Conservation (phyloP, 2,329 filamentous ascomycete genomes). For the Paraconiothyrium brasiliense region DNA sequence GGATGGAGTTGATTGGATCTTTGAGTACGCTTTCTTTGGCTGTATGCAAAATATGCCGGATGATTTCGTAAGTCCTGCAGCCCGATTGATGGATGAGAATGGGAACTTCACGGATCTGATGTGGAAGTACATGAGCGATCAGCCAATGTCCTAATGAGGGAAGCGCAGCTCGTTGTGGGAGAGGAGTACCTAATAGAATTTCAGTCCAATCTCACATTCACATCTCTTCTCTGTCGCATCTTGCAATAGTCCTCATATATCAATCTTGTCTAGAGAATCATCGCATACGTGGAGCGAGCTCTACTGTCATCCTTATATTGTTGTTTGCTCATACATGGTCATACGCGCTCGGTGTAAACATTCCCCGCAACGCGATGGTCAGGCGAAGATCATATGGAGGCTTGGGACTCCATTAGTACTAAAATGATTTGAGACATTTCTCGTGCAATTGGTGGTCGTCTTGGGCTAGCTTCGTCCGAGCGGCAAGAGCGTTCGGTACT, state of each 20-base stretch:
- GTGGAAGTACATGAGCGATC: slow-evolving; percentile 35
- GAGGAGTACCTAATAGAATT: no score
- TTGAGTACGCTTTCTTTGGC: slow-evolving; percentile 49
- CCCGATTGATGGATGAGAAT: slow-evolving; percentile 57
- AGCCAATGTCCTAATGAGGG: slow-evolving; percentile 21
- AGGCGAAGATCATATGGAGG: neutral
- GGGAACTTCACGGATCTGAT: slow-evolving; percentile 52
- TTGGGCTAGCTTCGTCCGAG: neutral
- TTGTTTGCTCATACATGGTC: no score
- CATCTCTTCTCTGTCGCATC: no score
- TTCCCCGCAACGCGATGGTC: no score
- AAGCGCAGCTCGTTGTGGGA: neutral
- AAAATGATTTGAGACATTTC: neutral
- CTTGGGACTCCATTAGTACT: neutral
- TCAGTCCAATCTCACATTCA: no score
- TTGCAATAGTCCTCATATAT: neutral
- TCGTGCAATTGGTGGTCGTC: neutral
- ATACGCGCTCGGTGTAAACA: no score
- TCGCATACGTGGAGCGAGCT: no score
- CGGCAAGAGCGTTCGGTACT: neutral
- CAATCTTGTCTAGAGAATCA: no score
- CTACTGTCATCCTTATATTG: no score
- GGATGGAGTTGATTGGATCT: slow-evolving; percentile 54
- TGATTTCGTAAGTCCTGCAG: slow-evolving; percentile 57
- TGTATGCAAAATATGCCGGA: slow-evolving; percentile 56